Percentiles rank a stretch among this genome's conserved stretches.
Evolutionary conservation across 495 filamentous ascomycete species (phyloP).

Genomic region (Penicillium desertorum): DNA sequence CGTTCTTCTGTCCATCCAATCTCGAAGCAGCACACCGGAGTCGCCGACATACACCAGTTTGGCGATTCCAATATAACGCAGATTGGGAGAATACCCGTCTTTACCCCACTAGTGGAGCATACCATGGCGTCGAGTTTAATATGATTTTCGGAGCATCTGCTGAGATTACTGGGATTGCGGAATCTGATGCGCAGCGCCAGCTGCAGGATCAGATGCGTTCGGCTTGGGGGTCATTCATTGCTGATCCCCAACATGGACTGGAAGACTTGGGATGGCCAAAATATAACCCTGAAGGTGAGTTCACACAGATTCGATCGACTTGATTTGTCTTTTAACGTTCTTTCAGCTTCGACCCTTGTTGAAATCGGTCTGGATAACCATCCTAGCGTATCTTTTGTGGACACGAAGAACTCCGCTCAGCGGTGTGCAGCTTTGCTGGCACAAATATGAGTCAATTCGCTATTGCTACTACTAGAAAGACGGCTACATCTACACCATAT

Average conservation of each 20-base stretch:
- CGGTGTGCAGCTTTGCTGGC: constrained; percentile 2
- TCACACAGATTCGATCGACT: not conserved
- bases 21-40: constrained; percentile 33
- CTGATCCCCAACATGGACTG: constrained; percentile 46
- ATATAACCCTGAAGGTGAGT: constrained; percentile 31
- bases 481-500: not conserved
- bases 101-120: constrained; percentile 46
- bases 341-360: not conserved
- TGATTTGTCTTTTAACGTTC: not conserved
- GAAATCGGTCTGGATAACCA: not conserved
- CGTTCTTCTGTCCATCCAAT: constrained; percentile 48
- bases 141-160: constrained; percentile 49
- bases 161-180: constrained; percentile 36
- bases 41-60: constrained; percentile 38
- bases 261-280: constrained; percentile 40
- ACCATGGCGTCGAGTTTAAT: constrained; percentile 49
- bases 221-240: constrained; percentile 52
- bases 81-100: constrained; percentile 49
- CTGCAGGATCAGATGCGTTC: constrained; percentile 40
- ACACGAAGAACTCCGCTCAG: not conserved
- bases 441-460: not conserved
- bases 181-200: constrained; percentile 27
- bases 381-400: not conserved
- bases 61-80: constrained; percentile 54
- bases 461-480: not conserved